Evolutionary conservation across 2,329 filamentous ascomycete genomes (phyloP).

Genomic region (Bisporella sp.): DNA sequence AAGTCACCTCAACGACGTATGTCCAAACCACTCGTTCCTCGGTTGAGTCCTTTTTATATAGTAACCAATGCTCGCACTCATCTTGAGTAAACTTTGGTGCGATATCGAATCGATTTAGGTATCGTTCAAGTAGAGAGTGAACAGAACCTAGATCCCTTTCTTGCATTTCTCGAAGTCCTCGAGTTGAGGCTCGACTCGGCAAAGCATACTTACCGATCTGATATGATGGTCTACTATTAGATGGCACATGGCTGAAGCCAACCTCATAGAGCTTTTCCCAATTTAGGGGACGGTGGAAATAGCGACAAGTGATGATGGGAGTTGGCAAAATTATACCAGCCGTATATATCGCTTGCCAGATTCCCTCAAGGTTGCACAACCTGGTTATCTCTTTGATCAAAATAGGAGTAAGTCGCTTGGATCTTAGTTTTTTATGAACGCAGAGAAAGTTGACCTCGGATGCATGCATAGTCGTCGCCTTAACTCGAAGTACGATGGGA

Average conservation of each 20-base stretch:
- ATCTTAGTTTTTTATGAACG: constrained; percentile 94
- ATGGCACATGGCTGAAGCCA: constrained; percentile 83
- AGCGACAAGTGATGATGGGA: constrained; percentile 86
- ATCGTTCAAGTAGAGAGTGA: constrained; percentile 65
- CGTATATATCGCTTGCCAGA: constrained; percentile 96
- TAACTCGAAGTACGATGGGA: constrained; percentile 74
- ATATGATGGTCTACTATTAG: constrained; percentile 74
- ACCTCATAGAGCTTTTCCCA: constrained; percentile 96
- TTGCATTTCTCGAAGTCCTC: constrained; percentile 75
- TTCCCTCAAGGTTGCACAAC: constrained; percentile 75
- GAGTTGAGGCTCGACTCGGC: constrained; percentile 64
- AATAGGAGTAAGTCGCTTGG: constrained; percentile 85
- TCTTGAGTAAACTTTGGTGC: constrained; percentile 72
- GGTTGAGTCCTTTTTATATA: constrained; percentile 60
- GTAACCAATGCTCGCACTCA: constrained; percentile 83
- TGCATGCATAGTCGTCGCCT: constrained; percentile 65
- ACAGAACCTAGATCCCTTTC: constrained; percentile 71
- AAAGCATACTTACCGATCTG: constrained; percentile 84
- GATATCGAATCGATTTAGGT: constrained; percentile 75
- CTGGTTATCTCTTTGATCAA: constrained; percentile 97
- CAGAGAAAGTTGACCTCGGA: constrained; percentile 98
- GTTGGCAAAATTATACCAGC: constrained; percentile 86
- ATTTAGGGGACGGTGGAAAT: constrained; percentile 89
- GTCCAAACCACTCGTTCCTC: constrained; percentile 82
- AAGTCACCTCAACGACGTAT: constrained; percentile 74